These are phyloP conservation scores for Plasmodium vinckei DNA, from an alignment of 169 alveolate species.

Conservation along the genomic window DNA sequence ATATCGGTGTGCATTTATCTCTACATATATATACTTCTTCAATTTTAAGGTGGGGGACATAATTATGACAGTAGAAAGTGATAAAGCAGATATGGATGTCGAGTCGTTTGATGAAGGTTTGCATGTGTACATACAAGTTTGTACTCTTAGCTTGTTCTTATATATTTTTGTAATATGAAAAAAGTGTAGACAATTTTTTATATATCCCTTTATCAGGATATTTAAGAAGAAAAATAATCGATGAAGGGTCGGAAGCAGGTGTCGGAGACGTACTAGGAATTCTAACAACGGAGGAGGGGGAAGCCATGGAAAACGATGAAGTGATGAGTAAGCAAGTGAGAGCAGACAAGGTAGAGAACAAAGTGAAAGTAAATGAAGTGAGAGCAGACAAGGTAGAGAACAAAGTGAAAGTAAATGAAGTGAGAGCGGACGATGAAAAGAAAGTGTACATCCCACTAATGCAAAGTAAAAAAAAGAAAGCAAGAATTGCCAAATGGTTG, in stretches of 20 bases:
- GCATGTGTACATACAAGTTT: neutral
- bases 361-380: neutral
- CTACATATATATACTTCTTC: neutral
- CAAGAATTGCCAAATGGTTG: slow-evolving; percentile 51
- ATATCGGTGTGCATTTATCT: too few relatives aligned
- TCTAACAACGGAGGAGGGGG: slow-evolving; percentile 69
- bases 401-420: neutral
- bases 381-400: too few relatives aligned
- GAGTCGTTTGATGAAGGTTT: slow-evolving; percentile 80
- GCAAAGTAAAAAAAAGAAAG: slow-evolving; percentile 32
- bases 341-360: too few relatives aligned
- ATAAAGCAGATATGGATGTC: slow-evolving; percentile 84
- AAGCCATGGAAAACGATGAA: slow-evolving; percentile 1
- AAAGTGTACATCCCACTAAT: slow-evolving; percentile 37
- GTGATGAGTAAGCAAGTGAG: too few relatives aligned
- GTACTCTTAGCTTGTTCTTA: neutral
- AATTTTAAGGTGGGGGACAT: slow-evolving; percentile 77
- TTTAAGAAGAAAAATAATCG: slow-evolving; percentile 39
- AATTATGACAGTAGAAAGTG: slow-evolving; percentile 81
- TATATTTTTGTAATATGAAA: neutral
- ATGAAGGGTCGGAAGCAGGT: slow-evolving; percentile 73
- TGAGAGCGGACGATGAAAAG: neutral
- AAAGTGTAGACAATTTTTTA: neutral
- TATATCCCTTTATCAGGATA: slow-evolving; percentile 11
- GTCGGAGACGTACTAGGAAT: slow-evolving; percentile 74